Evolutionary conservation across 2,329 filamentous ascomycete species (phyloP).

Genomic region (Chaetomiaceae sp.): DNA sequence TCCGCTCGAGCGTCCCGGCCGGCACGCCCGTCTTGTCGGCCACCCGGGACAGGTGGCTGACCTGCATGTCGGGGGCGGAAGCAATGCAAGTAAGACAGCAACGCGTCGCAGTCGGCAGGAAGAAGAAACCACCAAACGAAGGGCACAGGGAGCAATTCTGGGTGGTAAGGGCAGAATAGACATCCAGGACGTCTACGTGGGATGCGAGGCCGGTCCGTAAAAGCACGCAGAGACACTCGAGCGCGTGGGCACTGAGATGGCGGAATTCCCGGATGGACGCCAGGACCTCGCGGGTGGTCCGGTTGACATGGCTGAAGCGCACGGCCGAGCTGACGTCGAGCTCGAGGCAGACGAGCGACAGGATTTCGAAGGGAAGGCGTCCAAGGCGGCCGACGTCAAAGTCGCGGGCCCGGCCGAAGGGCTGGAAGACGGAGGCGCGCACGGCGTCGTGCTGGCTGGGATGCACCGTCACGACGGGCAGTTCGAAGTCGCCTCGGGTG

Average conservation of each 20-base stretch:
- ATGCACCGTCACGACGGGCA: slow-evolving; percentile 11
- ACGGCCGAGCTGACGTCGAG: slow-evolving; percentile 14
- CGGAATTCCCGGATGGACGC: slow-evolving; percentile 12
- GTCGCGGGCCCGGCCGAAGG: neutral
- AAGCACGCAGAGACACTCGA: slow-evolving; percentile 15
- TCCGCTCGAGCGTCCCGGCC: neutral
- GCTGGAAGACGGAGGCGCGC: slow-evolving; percentile 10
- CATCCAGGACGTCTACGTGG: slow-evolving; percentile 1
- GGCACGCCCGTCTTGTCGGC: slow-evolving; percentile 1
- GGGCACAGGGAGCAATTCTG: slow-evolving; percentile 12
- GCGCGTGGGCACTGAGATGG: slow-evolving; percentile 12
- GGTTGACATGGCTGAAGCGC: slow-evolving; percentile 17
- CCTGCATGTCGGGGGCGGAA: slow-evolving; percentile 10
- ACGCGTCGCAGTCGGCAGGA: slow-evolving; percentile 14
- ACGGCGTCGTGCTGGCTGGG: slow-evolving; percentile 12
- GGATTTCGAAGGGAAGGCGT: slow-evolving; percentile 15
- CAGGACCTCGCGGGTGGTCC: slow-evolving; percentile 15
- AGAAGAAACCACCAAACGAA: slow-evolving; percentile 16
- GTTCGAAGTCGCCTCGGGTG: slow-evolving; percentile 8
- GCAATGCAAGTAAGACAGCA: slow-evolving; percentile 16
- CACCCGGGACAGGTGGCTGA: slow-evolving; percentile 9
- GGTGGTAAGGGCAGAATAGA: slow-evolving; percentile 10
- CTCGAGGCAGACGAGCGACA: slow-evolving; percentile 14
- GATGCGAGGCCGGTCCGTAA: slow-evolving; percentile 4
- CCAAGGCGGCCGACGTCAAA: slow-evolving; percentile 9